Conservation (phyloP, 1,284 basidiomycete genomes). For the Leccinum pseudoinsigne region DNA sequence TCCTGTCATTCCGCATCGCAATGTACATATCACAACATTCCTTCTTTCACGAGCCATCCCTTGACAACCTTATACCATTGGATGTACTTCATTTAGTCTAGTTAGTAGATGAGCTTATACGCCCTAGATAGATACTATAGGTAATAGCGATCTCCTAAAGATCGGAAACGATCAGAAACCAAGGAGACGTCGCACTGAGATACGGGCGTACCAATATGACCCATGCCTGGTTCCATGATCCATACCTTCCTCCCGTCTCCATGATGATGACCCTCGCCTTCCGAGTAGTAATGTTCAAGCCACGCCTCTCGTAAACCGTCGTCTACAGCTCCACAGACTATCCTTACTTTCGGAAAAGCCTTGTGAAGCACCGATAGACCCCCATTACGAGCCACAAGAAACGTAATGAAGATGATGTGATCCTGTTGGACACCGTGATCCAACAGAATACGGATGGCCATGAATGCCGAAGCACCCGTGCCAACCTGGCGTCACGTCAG, state of each 20-base stretch:
- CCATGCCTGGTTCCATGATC: conserved; percentile 81
- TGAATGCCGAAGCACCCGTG: conserved; percentile 92
- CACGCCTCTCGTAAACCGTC: conserved; percentile 70
- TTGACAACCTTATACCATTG: conserved; percentile 4
- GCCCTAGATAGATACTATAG: conserved; percentile 26
- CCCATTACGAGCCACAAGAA: conserved; percentile 83
- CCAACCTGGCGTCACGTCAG: conserved; percentile 65
- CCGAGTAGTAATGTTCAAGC: conserved; percentile 54
- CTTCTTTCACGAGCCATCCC: conserved; percentile 13
- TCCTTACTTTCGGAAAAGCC: conserved; percentile 81
- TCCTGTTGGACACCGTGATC: conserved; percentile 92
- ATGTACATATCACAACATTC: conserved; percentile 15
- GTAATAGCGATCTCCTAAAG: conserved; percentile 49
- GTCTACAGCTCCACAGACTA: conserved; percentile 85
- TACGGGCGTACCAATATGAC: conserved; percentile 64
- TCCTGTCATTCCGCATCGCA: conserved; percentile 9
- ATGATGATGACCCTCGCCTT: conserved; percentile 37
- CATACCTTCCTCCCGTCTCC: conserved; percentile 61
- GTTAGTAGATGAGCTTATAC: conserved; percentile 9
- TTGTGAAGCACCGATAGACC: conserved; percentile 76
- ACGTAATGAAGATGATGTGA: conserved; percentile 85
- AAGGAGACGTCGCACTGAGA: background rate
- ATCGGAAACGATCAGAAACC: conserved; percentile 8
- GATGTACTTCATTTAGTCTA: conserved; percentile 6
- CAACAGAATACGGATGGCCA: conserved; percentile 94